Evolutionary conservation across 495 filamentous ascomycete species (phyloP).

Genomic region (Lepidopterella palustris): DNA sequence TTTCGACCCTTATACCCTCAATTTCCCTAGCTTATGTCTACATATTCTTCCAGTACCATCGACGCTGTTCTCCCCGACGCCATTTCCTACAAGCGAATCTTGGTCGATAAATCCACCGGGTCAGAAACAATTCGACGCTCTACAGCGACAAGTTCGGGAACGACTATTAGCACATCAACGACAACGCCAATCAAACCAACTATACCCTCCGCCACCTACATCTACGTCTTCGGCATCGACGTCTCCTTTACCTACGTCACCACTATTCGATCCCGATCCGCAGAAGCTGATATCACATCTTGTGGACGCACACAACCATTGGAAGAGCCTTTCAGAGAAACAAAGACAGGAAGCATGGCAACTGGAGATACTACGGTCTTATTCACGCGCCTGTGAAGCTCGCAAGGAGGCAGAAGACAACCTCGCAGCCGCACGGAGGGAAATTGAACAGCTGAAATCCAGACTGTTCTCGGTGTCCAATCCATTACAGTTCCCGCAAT

Average conservation of each 20-base stretch:
- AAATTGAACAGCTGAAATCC: constrained; percentile 62
- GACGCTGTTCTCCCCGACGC: constrained; percentile 61
- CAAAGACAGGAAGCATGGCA: constrained; percentile 63
- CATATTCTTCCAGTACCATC: constrained; percentile 73
- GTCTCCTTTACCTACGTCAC: constrained; percentile 25
- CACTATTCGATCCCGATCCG: constrained; percentile 34
- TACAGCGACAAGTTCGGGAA: constrained; percentile 58
- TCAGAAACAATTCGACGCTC: constrained; percentile 59
- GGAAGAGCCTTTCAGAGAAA: constrained; percentile 52
- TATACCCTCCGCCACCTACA: constrained; percentile 33
- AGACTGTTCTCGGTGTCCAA: constrained; percentile 59
- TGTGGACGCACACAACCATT: constrained; percentile 61
- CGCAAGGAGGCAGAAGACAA: constrained; percentile 54
- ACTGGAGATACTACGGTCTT: constrained; percentile 68
- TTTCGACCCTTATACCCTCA: constrained; percentile 72
- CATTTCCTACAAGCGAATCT: constrained; percentile 60
- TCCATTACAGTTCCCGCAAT: constrained; percentile 66
- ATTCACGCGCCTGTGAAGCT: constrained; percentile 60
- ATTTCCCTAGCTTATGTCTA: constrained; percentile 74
- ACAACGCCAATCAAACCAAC: constrained; percentile 50
- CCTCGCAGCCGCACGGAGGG: constrained; percentile 58
- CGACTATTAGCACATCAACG: constrained; percentile 21
- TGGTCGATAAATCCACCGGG: constrained; percentile 72
- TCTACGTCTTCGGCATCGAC: constrained; percentile 9
- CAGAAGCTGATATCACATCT: constrained; percentile 62